Conservation (phyloP, 345 rosid genomes). For the Brassica carinata region DNA sequence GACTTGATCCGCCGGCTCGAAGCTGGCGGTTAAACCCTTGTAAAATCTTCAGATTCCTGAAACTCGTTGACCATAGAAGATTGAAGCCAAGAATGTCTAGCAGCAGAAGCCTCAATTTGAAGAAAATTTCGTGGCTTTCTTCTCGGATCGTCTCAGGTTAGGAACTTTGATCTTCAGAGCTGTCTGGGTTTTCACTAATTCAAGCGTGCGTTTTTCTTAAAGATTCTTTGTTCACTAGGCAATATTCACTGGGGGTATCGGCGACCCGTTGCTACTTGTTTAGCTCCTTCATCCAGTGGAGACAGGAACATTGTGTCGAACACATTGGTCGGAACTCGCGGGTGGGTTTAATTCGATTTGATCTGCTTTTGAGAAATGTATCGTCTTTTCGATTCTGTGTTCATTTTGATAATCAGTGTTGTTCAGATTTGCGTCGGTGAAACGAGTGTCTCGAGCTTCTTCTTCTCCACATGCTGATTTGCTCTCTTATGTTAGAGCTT, state of each 20-base stretch:
- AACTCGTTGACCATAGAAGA: background rate
- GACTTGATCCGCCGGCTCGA: conserved; percentile 8
- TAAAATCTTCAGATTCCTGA: background rate
- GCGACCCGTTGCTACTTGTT: conserved; percentile 14
- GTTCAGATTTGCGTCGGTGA: conserved; percentile 56
- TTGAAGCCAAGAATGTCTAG: conserved; percentile 41
- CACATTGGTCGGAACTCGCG: conserved; percentile 31
- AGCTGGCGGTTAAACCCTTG: conserved; percentile 28
- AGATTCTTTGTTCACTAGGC: conserved; percentile 36
- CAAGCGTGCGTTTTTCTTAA: too few relatives aligned
- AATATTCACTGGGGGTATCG: conserved; percentile 19
- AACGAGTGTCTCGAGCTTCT: conserved; percentile 45
- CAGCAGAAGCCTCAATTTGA: conserved; percentile 44
- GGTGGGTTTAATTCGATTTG: conserved; percentile 38
- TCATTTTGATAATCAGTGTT: too few relatives aligned
- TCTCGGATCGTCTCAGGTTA: conserved; percentile 55
- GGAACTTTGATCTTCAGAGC: background rate
- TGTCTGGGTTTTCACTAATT: conserved; percentile 1
- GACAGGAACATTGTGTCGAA: conserved; percentile 9
- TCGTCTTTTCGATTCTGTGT: background rate
- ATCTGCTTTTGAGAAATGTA: background rate
- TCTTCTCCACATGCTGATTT: conserved; percentile 43
- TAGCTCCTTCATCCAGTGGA: background rate
- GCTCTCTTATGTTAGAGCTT: conserved; percentile 50
- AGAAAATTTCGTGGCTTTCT: conserved; percentile 44